phyloP scores from a whole-genome alignment of 2,329 filamentous ascomycete genomes.

The Nannizziopsis arthrosporioides region DNA sequence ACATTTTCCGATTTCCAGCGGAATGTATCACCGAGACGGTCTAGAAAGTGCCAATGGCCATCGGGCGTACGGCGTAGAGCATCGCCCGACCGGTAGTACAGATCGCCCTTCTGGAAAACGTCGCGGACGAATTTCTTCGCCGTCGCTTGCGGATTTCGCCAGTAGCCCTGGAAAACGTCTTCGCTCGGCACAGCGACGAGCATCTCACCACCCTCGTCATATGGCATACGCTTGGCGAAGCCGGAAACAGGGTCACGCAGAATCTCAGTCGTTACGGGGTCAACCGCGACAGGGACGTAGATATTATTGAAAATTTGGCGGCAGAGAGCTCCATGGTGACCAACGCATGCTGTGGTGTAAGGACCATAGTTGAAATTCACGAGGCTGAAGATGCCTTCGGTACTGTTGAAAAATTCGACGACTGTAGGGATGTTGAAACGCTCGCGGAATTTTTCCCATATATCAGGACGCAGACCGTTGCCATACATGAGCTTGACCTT shows the following conservation, averaged over 20 bases:
- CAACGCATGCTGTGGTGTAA: constrained; percentile 53
- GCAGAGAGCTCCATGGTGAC: constrained; percentile 56
- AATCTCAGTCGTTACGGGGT: constrained; percentile 56
- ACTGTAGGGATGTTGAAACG: constrained; percentile 40
- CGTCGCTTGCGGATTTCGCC: constrained; percentile 55
- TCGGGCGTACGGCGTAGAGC: constrained; percentile 50
- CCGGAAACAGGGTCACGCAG: constrained; percentile 55
- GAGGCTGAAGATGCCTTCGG: constrained; percentile 56
- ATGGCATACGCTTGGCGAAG: constrained; percentile 51
- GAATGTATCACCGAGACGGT: constrained; percentile 61
- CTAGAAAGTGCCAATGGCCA: constrained; percentile 58
- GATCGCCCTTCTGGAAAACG: constrained; percentile 55
- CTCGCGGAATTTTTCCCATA: constrained; percentile 50
- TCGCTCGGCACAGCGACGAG: constrained; percentile 51
- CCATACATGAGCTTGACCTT: constrained; percentile 37
- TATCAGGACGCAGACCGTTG: constrained; percentile 48
- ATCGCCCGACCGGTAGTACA: constrained; percentile 59
- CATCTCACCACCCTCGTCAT: constrained; percentile 63
- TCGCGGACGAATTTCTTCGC: constrained; percentile 53
- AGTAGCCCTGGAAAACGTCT: constrained; percentile 57
- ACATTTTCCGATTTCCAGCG: constrained; percentile 64
- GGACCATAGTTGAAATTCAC: constrained; percentile 51
- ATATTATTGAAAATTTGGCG: constrained; percentile 43
- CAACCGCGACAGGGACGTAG: constrained; percentile 56
- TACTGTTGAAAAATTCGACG: constrained; percentile 66